Percentiles rank a stretch among this genome's conserved stretches.
Conservation (phyloP, 2,329 filamentous ascomycete species). For the Mollisiaceae sp. region DNA sequence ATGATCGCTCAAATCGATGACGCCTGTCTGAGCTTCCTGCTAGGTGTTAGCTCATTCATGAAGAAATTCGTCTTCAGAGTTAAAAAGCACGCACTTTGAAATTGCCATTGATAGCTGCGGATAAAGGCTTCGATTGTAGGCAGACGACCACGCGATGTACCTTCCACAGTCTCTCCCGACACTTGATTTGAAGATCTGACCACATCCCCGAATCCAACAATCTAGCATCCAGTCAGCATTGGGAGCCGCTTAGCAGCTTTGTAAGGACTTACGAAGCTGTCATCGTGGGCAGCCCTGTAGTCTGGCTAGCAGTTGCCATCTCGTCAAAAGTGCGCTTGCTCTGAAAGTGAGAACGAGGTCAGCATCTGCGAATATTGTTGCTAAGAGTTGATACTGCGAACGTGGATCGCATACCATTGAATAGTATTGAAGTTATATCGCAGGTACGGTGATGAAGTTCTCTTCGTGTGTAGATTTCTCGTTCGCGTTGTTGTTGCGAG, state of each 20-base stretch:
- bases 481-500: too few relatives aligned
- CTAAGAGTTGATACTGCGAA: neutral
- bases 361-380: neutral
- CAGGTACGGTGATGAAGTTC: too few relatives aligned
- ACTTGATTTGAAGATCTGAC: constrained; percentile 33
- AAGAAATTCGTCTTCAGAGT: neutral
- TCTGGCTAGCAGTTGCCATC: neutral
- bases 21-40: constrained; percentile 21
- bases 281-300: neutral
- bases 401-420: neutral
- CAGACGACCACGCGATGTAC: constrained; percentile 32
- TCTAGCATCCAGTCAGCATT: neutral
- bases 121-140: constrained; percentile 32
- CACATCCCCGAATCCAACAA: constrained; percentile 24
- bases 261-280: neutral
- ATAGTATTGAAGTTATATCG: too few relatives aligned
- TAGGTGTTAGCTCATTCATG: neutral
- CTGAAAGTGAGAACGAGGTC: constrained; percentile 1
- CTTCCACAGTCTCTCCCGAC: constrained; percentile 22
- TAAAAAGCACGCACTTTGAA: constrained; percentile 21
- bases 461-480: too few relatives aligned
- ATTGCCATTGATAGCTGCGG: constrained; percentile 26
- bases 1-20: constrained; percentile 65
- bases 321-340: neutral
- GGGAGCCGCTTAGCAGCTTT: too few relatives aligned